These are phyloP conservation scores for Lasiodiplodia hormozganensis DNA, from an alignment of 2,329 filamentous ascomycete genomes.

Conservation along the genomic window DNA sequence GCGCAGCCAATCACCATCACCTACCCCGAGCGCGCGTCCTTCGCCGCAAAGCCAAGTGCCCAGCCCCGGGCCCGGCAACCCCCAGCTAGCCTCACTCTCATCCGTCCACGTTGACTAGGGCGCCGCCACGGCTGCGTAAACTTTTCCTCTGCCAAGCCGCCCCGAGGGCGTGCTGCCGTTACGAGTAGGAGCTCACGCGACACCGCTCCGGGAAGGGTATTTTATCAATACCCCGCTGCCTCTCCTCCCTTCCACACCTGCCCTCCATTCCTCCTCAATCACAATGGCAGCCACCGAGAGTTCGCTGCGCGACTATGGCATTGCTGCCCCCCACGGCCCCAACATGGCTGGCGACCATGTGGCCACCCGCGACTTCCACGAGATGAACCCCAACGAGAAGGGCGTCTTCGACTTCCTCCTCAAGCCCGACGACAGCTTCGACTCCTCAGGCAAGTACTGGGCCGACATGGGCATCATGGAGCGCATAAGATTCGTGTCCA, in stretches of 20 bases:
- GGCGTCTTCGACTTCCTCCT: constrained; percentile 79
- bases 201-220: constrained; percentile 4
- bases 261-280: background rate
- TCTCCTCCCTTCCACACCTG: background rate
- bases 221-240: constrained; percentile 12
- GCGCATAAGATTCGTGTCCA: constrained; percentile 76
- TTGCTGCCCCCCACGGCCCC: constrained; percentile 57
- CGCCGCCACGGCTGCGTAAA: constrained; percentile 7
- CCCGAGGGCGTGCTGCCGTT: background rate
- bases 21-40: background rate
- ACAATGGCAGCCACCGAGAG: constrained; percentile 22
- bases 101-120: constrained; percentile 15
- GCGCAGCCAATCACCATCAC: background rate
- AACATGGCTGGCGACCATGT: constrained; percentile 54
- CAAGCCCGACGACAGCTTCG: constrained; percentile 88
- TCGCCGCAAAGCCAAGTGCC: constrained; percentile 4
- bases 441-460: constrained; percentile 86
- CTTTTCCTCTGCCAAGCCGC: constrained; percentile 22
- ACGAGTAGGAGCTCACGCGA: constrained; percentile 26
- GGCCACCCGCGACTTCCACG: constrained; percentile 49
- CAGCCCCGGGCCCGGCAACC: constrained; percentile 2
- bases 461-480: constrained; percentile 78
- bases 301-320: constrained; percentile 56
- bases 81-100: constrained; percentile 14
- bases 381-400: constrained; percentile 65